These are phyloP conservation scores for Borovskyia barvae DNA, from an alignment of 208 protist genomes.

Conservation along the genomic window DNA sequence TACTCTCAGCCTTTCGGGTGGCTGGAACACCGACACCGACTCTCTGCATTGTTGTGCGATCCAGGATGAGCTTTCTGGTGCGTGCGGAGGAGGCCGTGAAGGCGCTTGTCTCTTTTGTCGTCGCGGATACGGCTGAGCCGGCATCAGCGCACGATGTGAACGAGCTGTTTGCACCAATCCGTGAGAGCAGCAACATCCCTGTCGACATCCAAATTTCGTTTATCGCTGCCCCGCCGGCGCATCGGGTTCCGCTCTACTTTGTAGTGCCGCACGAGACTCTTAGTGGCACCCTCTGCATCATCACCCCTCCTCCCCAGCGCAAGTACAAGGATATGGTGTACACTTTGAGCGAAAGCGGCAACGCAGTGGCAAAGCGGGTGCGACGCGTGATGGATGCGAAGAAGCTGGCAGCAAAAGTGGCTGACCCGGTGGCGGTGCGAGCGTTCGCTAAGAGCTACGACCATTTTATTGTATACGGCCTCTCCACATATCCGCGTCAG, in stretches of 20 bases:
- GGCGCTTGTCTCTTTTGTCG: slow-evolving; percentile 57
- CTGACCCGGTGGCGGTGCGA: slow-evolving; percentile 71
- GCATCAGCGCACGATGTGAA: slow-evolving; percentile 24
- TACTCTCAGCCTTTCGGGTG: neutral
- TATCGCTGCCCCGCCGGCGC: slow-evolving; percentile 52
- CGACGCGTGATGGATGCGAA: slow-evolving; percentile 83
- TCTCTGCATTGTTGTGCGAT: neutral
- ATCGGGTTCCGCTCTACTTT: slow-evolving; percentile 86
- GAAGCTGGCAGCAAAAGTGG: slow-evolving; percentile 74
- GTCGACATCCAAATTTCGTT: slow-evolving; percentile 82
- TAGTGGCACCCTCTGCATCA: slow-evolving; percentile 73
- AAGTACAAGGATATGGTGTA: slow-evolving; percentile 81
- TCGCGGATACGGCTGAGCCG: neutral
- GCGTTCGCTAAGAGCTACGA: slow-evolving; percentile 87
- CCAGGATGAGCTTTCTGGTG: slow-evolving; percentile 39
- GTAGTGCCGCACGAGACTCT: slow-evolving; percentile 63
- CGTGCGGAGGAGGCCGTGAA: slow-evolving; percentile 58
- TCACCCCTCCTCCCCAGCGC: slow-evolving; percentile 75
- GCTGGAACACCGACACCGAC: neutral
- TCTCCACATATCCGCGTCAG: slow-evolving; percentile 73
- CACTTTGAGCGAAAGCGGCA: slow-evolving; percentile 55
- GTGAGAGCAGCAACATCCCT: slow-evolving; percentile 27
- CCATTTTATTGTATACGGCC: slow-evolving; percentile 79
- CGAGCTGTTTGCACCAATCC: slow-evolving; percentile 35
- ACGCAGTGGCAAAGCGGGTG: slow-evolving; percentile 68